phyloP scores from a whole-genome alignment of 257 asterid genomes.

The Scutellaria barbata region DNA sequence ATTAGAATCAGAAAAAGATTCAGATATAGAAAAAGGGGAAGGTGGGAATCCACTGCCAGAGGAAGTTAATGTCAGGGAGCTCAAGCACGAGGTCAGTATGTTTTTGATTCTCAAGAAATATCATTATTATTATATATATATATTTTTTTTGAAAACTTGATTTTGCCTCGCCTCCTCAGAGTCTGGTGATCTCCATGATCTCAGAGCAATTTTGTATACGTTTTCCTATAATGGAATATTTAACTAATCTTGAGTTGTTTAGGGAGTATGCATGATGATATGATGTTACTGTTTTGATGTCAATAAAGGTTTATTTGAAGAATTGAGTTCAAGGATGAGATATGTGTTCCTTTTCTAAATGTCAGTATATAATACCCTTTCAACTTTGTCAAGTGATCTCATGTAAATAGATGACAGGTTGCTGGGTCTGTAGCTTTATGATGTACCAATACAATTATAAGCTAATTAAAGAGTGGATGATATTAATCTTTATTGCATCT shows the following conservation, averaged over 20 bases:
- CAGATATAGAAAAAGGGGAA: conserved; percentile 36
- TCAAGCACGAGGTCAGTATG: conserved; percentile 48
- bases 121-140: not conserved
- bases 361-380: not conserved
- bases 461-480: not conserved
- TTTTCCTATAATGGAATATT: not conserved
- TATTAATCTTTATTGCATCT: conserved; percentile 24
- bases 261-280: conserved; percentile 5
- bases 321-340: not conserved
- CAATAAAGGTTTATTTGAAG: not conserved
- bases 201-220: not conserved
- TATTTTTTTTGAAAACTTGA: not conserved
- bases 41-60: conserved; percentile 28
- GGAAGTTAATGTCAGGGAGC: conserved; percentile 43
- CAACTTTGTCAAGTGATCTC: not conserved
- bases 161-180: not conserved
- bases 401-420: conserved; percentile 1
- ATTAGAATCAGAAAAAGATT: conserved; percentile 33
- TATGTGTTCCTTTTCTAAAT: not conserved
- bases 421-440: conserved; percentile 30
- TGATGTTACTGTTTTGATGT: not conserved
- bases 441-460: not conserved
- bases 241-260: conserved; percentile 11
- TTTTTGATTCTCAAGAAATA: conserved; percentile 12
- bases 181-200: not conserved